These are phyloP conservation scores for Polygonum aviculare DNA, from an alignment of 148 eudicot species.

Conservation along the genomic window DNA sequence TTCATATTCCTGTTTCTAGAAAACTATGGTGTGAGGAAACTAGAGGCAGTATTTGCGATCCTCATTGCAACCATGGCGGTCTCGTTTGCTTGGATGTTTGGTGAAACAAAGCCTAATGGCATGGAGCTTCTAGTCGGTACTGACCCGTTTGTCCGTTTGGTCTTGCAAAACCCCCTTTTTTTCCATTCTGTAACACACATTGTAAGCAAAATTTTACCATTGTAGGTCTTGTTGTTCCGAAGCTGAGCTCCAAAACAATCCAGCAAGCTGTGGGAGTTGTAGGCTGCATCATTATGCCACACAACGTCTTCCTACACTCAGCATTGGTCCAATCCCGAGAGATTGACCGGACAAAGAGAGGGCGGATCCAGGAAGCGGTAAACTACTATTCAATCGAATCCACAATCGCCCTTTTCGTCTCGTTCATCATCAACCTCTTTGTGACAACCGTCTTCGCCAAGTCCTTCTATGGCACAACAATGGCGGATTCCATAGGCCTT, in stretches of 20 bases:
- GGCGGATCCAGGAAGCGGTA: conserved; percentile 74
- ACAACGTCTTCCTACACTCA: conserved; percentile 92
- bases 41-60: conserved; percentile 92
- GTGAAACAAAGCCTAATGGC: conserved; percentile 84
- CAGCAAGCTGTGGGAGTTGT: conserved; percentile 97
- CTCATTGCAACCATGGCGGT: conserved; percentile 90
- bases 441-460: conserved; percentile 91
- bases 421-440: conserved; percentile 81
- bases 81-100: conserved; percentile 97
- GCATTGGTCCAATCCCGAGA: conserved; percentile 96
- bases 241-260: conserved; percentile 78
- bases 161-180: neutral
- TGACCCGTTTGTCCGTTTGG: neutral
- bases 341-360: conserved; percentile 57
- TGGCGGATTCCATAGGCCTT: conserved; percentile 76
- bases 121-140: conserved; percentile 69
- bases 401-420: conserved; percentile 55
- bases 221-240: conserved; percentile 77
- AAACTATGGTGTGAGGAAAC: conserved; percentile 90
- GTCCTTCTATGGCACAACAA: conserved; percentile 75
- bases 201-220: neutral
- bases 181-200: neutral
- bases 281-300: conserved; percentile 99
- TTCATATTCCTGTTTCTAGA: conserved; percentile 82
- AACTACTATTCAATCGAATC: conserved; percentile 90